Evolutionary conservation across 1,284 basidiomycete species (phyloP), one percentile per base, ranked within the genome.

Genomic region (Heimioporus retisporus): DNA sequence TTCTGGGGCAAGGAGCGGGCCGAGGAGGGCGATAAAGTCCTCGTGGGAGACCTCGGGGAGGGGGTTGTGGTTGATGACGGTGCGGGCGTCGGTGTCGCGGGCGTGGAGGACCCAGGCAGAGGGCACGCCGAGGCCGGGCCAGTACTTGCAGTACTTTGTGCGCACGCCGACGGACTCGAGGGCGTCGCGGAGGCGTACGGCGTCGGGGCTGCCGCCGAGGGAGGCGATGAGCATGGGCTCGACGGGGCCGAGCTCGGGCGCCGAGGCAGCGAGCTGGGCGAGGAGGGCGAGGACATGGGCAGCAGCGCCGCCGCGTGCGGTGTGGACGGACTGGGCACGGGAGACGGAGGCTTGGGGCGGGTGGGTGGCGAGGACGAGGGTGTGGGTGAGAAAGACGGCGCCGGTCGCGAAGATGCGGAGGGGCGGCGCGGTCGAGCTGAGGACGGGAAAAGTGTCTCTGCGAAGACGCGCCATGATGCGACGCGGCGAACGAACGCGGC

Each of bases 1-100:
- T 74, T 93, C 93, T 14, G 92, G 92, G 0, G 89, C 91, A 31
- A 95, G 86, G 23, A 94, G 75, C 18, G 93, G 93, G 0, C 93
- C 91, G 2, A 94, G 83, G 46, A 93, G 81, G 6, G 90, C 86
- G 44, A 95, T 88, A 71, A 95, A 95, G 71, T 95, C 93, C 68
- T 94, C 93, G 70, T 94, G 93, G 0, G 92, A 90, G 68, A 94
- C 88, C 71, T 95, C 93, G 2, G 93, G 93, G 8, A 95, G 82
- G 4, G 93, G 93, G 72, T 94, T 95, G 77, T 95, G 93, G 78
- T 95, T 93, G 72, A 94, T 88, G 59, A 94, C 89, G 10, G 92
- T 89, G 46, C 87, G 86, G 11, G 85, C 80, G 73, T 87, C 85
- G 55, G 84, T 84, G 69, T 92, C 88, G 90, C 92, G 86, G 63